These are phyloP conservation scores for Eimeria praecox DNA, from an alignment of 169 alveolate species.

Conservation along the genomic window DNA sequence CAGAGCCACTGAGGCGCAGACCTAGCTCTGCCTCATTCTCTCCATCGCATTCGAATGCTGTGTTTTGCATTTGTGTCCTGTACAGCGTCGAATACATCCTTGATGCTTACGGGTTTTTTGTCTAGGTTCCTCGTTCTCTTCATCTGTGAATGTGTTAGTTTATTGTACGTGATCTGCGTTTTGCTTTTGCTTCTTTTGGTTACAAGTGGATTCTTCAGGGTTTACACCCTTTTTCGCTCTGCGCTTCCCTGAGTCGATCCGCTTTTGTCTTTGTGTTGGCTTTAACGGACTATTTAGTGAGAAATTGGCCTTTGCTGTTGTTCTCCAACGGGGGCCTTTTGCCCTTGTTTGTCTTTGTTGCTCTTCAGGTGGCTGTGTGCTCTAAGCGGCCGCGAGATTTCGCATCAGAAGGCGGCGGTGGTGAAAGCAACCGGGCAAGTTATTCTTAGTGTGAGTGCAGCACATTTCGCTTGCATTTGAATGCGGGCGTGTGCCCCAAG, in stretches of 20 bases:
- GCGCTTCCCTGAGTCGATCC: not conserved
- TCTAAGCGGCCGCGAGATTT: conserved; percentile 58
- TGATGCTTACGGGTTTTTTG: not conserved
- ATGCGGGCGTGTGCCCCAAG: not conserved
- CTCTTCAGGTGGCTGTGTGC: conserved; percentile 74
- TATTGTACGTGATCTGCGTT: not conserved
- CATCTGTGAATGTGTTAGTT: not conserved
- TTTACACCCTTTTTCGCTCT: not conserved
- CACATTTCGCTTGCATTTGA: not conserved
- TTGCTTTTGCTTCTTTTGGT: not conserved
- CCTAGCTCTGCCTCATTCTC: not conserved
- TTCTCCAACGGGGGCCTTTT: not conserved
- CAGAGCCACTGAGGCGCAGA: too few relatives aligned
- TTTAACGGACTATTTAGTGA: not conserved
- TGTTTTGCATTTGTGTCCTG: not conserved
- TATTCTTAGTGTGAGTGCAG: conserved; percentile 51
- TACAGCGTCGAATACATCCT: not conserved
- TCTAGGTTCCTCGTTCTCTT: not conserved
- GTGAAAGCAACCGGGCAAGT: conserved; percentile 69
- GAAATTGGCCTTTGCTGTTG: not conserved
- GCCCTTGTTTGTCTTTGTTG: not conserved
- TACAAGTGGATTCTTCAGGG: not conserved
- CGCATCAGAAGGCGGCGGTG: conserved; percentile 79
- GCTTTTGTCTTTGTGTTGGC: not conserved
- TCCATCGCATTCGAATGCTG: not conserved